Percentiles rank a stretch among this genome's conserved stretches.
Evolutionary conservation across 1,284 basidiomycete genomes (phyloP).

Genomic region (Exobasidium cylindrosporum): DNA sequence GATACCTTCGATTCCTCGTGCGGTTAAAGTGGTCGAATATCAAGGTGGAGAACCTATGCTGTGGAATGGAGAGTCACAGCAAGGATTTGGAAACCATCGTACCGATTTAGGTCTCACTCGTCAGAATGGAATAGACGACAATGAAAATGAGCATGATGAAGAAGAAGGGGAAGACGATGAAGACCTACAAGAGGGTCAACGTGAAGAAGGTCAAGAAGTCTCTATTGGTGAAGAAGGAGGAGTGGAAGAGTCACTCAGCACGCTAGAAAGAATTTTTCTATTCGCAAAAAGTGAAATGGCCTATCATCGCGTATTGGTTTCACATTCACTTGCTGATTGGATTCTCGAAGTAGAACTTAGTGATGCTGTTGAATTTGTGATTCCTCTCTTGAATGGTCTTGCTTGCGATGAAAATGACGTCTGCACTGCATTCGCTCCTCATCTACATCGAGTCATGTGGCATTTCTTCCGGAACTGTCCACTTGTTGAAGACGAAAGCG

Average conservation of each 20-base stretch:
- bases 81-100: neutral
- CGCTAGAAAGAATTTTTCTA: slow-evolving; percentile 86
- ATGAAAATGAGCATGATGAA: neutral
- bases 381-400: slow-evolving; percentile 80
- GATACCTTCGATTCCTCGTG: neutral
- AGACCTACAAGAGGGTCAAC: neutral
- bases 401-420: slow-evolving; percentile 88
- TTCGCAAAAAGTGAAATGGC: slow-evolving; percentile 80
- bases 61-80: neutral
- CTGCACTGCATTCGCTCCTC: slow-evolving; percentile 81
- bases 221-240: neutral
- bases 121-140: neutral
- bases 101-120: neutral
- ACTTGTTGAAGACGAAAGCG: slow-evolving; percentile 24
- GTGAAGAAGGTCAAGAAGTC: neutral
- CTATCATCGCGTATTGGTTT: slow-evolving; percentile 70
- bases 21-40: neutral
- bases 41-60: neutral
- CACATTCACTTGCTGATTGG: slow-evolving; percentile 52
- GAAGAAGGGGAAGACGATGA: neutral
- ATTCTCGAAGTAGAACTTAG: slow-evolving; percentile 63
- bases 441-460: slow-evolving; percentile 82
- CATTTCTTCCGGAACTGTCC: slow-evolving; percentile 78
- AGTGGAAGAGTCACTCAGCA: slow-evolving; percentile 61
- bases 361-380: slow-evolving; percentile 89